These are phyloP conservation scores for Fraxinus platypoda DNA, from an alignment of 305 asterid species.

Conservation along the genomic window DNA sequence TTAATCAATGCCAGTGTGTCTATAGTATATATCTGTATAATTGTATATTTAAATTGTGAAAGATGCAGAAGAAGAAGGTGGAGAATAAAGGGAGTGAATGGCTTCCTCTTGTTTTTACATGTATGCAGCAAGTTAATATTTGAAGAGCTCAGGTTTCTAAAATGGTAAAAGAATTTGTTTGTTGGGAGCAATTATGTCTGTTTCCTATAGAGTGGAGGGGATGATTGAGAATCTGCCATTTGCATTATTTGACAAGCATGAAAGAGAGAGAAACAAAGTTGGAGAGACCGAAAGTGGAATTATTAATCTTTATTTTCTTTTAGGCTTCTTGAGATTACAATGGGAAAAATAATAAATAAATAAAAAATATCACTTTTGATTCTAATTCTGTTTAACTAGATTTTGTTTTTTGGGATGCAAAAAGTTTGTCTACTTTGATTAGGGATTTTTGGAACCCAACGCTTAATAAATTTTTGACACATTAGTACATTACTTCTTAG, in stretches of 20 bases:
- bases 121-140: slow-evolving; percentile 16
- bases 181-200: slow-evolving; percentile 76
- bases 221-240: slow-evolving; percentile 75
- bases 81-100: background rate
- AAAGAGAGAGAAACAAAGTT: background rate
- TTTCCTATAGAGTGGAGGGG: slow-evolving; percentile 65
- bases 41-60: background rate
- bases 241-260: slow-evolving; percentile 34
- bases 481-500: background rate
- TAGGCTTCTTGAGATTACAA: background rate
- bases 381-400: slow-evolving; percentile 12
- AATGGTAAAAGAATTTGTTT: slow-evolving; percentile 45
- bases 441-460: slow-evolving; percentile 29
- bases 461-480: slow-evolving; percentile 10
- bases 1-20: background rate
- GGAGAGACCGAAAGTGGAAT: slow-evolving; percentile 19
- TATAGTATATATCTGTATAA: background rate
- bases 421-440: slow-evolving; percentile 52
- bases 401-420: slow-evolving; percentile 46
- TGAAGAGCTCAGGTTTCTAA: slow-evolving; percentile 39
- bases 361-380: background rate
- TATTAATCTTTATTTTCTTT: background rate
- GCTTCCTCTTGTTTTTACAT: background rate
- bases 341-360: background rate
- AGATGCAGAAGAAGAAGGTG: background rate